These are phyloP conservation scores for Naganishia vaughanmartiniae DNA, from an alignment of 768 basidiomycete genomes.

Conservation along the genomic window DNA sequence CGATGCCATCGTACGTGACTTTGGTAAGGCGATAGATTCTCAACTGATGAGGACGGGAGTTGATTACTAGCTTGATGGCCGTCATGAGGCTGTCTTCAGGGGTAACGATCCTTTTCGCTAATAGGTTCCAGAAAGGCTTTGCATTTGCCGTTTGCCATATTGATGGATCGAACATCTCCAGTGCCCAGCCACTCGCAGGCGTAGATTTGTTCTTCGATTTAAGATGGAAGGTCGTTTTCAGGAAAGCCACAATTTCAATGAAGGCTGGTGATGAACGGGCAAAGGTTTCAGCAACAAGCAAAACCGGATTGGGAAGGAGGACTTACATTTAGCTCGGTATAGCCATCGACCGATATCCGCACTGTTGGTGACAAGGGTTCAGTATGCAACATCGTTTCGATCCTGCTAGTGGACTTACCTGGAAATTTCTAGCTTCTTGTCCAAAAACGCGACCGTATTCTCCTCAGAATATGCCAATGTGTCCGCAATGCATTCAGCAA, in stretches of 20 bases:
- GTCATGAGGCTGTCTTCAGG: not conserved
- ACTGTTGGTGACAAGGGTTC: not conserved
- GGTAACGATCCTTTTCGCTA: not conserved
- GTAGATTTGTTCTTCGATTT: not conserved
- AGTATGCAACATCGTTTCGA: not conserved
- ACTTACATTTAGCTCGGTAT: conserved; percentile 3
- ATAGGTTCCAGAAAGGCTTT: conserved; percentile 4
- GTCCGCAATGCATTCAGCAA: conserved; percentile 9
- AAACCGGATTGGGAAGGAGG: not conserved
- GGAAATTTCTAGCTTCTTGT: not conserved
- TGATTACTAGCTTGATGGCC: not conserved
- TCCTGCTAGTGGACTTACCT: not conserved
- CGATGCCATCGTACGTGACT: not conserved
- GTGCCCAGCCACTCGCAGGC: not conserved
- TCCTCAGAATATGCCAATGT: conserved; percentile 12
- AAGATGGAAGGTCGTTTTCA: not conserved
- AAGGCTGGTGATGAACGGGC: not conserved
- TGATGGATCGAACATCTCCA: not conserved
- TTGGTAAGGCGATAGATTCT: not conserved
- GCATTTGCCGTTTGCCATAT: not conserved
- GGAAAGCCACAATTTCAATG: not conserved
- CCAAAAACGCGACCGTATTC: not conserved
- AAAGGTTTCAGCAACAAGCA: not conserved
- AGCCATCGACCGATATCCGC: conserved; percentile 1
- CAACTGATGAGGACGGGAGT: not conserved